Base-by-base conservation (phyloP, 176 grass and related monocot species). In the Ampelocalamus luodianensis region DNA sequence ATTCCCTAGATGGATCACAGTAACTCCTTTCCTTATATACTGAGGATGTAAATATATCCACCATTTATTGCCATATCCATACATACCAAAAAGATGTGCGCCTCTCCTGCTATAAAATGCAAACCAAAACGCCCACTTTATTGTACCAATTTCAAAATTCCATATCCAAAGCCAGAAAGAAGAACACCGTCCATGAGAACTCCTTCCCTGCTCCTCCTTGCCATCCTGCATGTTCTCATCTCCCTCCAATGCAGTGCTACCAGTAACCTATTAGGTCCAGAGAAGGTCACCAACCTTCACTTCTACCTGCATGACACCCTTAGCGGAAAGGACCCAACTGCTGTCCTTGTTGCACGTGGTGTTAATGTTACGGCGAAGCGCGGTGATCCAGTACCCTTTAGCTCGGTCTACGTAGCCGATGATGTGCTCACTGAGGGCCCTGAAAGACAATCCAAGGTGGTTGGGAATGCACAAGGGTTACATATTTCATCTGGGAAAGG, bases 291-390 rank as follows among this genome's bases (percentile, higher is more conserved):
- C 29, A 38, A 62, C 3, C 68, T 94, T 2, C 89, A 3, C 79
- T 94, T 94, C 83, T 94, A 66, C 86, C 83, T 94, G 68, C 89
- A 91, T 10, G 92, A 89, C 92, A 88, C 49, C 51, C 63, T 90
- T 8, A 46, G 79, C 79, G 92, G 86, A 0, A 44, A 72, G 24
- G 67, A 86, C 55, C 88, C 92, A 17, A 68, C 8, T 10, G 88
- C 88, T 1, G 88, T 90, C 12, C 38, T 67, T 0, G 81, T 87
- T 0, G 88, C 82, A 0, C 88, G 15, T 10, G 77, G 3, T 20
- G 82, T 34, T 12, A 5, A 3, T 1, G 51, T 2, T 43, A 32
- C 16, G 4, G 0, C 88, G 0, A 43, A 0, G 2, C 23, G 20
- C 6, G 53, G 20, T 6, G 83, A 81, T n/a, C 88, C 82, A 2